Evolutionary conservation across 495 filamentous ascomycete species (phyloP), one percentile per base, ranked within the genome.

Genomic region (Penicillium cosmopolitanum): DNA sequence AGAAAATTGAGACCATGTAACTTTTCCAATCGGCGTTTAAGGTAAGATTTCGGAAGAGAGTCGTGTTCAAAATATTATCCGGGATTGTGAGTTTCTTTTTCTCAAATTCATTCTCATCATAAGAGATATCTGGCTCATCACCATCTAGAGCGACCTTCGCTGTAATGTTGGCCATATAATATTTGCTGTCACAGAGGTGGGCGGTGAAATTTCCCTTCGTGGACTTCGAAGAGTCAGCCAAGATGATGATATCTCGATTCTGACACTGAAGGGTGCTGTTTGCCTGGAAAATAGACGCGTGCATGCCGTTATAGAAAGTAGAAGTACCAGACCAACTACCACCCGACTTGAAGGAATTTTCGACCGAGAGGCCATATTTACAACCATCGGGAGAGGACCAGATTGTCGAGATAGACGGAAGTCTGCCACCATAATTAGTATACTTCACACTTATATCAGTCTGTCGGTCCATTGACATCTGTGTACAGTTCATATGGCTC

Each of bases 141-240:
- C 56, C 64, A 0, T 23, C n/a, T 2, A 66, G 64, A 1, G 38
- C 38, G 13, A 72, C 58, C 0, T 68, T 66, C 1, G 61, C 64
- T 2, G 64, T 57, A 12, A 75, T 33, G 31, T 74, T 71, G n/a
- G 72, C 73, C 52, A 65, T 63, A 35, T 63, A 75, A 53, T 73
- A 78, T 8, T 34, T 57, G 0, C 63, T 61, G 5, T 59, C 50
- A 44, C 75, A 78, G 4, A 72, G 34, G 8, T 66, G 58, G 6
- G 60, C 63, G n/a, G 19, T 10, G 15, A 60, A 56, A 15, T 53
- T 35, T 25, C 23, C 51, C 0, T 21, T 50, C 1, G 53, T 15
- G 9, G 54, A 56, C 11, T 43, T 46, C 63, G 64, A 69, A 4
- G 66, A 7, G 15, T 68, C 66, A 5, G 57, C 62, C 4, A 58